Base-by-base conservation (phyloP, 352 stramenopile species). In the Saprolegnia diclina region DNA sequence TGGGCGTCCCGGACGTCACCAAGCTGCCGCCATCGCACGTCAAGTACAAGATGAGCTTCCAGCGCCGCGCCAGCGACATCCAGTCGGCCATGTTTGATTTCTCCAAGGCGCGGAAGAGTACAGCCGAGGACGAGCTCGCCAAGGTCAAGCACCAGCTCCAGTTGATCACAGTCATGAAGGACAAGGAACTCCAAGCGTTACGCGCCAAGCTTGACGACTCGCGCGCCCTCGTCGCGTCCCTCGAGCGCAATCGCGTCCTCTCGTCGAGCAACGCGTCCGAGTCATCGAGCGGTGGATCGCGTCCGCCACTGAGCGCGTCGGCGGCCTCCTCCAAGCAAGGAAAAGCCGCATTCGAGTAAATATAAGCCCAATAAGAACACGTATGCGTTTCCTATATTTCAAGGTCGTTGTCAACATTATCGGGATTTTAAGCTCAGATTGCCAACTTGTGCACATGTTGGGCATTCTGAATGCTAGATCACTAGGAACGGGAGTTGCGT, bases 31-130 rank as follows among this genome's bases (percentile, higher is more conserved):
- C 55, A 2, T 63, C 61, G 63, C 76, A 77, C 29, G 79, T 76
- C 35, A 81, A 86, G 61, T 82, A 90, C 65, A 82, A 74, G 48
- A 88, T 93, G 68, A 88, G 85, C 40, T 91, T 87, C 68, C 71
- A 77, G 45, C 81, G 83, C 24, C 79, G 81, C 13, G 83, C 82
- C 26, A 90, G 80, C 37, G 67, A 86, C 10, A 82, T 93, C 61
- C 83, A 91, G 53, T 76, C 86, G 24, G 80, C 90, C 46, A 93
- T 93, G 83, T 93, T 93, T 62, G 83, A 91, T 71, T 80, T 82
- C 16, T 83, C 88, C 22, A 86, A 87, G 52, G 11, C 52, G 11
- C 42, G 42, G 13, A 59, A 59, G 24, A 29, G n/a, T 9, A 16
- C 13, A 7, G 11, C 24, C 24, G 52, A 24, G 24, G 52, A 42